Percentiles rank a stretch among this genome's conserved stretches.
Evolutionary conservation across 306 rosid genomes (phyloP).

Genomic region (Astragalus membranaceus): DNA sequence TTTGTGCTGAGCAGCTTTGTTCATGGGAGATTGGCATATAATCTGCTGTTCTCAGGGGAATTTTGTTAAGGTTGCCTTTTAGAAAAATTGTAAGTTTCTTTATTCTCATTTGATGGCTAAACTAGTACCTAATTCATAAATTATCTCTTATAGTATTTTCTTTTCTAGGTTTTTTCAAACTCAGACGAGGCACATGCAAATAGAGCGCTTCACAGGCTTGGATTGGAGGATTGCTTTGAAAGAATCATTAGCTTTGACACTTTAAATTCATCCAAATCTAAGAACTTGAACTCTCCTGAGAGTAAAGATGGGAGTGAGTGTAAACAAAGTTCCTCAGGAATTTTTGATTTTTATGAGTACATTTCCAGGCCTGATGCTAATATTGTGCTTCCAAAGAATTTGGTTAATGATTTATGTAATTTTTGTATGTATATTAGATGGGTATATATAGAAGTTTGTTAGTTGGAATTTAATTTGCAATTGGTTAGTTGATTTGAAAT

Average conservation of each 20-base stretch:
- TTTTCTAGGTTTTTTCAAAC: conserved; percentile 59
- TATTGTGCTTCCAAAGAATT: conserved; percentile 38
- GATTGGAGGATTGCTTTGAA: conserved; percentile 87
- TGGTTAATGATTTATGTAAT: too few species aligned
- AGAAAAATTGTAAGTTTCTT: conserved; percentile 57
- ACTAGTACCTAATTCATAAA: background rate
- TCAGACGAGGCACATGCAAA: conserved; percentile 55
- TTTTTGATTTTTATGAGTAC: conserved; percentile 34
- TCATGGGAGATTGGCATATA: conserved; percentile 83
- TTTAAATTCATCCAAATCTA: conserved; percentile 38
- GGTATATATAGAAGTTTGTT: too few species aligned
- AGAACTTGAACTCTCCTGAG: background rate
- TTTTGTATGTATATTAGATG: too few species aligned
- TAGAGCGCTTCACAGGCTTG: conserved; percentile 69
- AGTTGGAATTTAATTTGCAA: too few species aligned
- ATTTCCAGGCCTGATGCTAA: conserved; percentile 31
- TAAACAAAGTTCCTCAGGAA: conserved; percentile 1
- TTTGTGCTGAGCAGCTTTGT: conserved; percentile 45
- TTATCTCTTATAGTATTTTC: background rate
- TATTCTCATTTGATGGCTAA: background rate
- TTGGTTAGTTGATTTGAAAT: too few species aligned
- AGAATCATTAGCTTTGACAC: conserved; percentile 71
- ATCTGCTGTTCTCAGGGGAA: conserved; percentile 59
- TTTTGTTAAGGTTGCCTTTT: conserved; percentile 62
- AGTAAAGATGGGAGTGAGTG: conserved; percentile 13